Evolutionary conservation across 2,329 filamentous ascomycete species (phyloP), one percentile per base, ranked within the genome.

Genomic region (Penicillium sp.): DNA sequence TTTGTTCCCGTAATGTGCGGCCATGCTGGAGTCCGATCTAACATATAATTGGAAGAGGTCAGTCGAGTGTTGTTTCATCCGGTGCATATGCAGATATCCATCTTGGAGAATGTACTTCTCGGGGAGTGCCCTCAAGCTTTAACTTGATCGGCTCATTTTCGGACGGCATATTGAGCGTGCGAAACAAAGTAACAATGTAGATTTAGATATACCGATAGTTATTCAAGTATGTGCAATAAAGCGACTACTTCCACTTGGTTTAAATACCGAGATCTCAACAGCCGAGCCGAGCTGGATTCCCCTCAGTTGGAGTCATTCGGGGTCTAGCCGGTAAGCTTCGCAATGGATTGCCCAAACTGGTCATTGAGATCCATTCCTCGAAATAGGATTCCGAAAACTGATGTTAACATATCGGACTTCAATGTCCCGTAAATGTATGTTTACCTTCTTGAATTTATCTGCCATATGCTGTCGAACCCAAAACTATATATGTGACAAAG

Each of bases 21-120:
- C 80, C 80, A 62, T 82, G 80, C 36, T 74, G 67, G 39, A 74
- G 52, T 46, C 80, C 80, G 42, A 82, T 81, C 79, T 82, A 36
- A 10, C 19, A 18, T 19, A 11, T 8, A 7, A 18, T 19, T 26
- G 30, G 19, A 30, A 26, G 50, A 36, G 49, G 40, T 47, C 19
- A 39, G 26, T 2, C 16, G 4, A 0, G n/a, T 16, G 8, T 38
- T 16, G n/a, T 19, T 18, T 27, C 9, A 8, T 5, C 11, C 7
- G 13, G 13, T 34, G 32, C n/a, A 18, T 30, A 26, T 29, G n/a
- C 14, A 23, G 36, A 2, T 23, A 8, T 41, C 30, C 0, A 11
- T 19, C 6, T n/a, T 18, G 19, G 19, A n/a, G 6, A 13, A 43
- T n/a, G 4, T 68, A 70, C 67, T 40, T 70, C 67, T 56, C 50